Evolutionary conservation across 148 eudicot genomes (phyloP).

Genomic region (Cornus kousa): DNA sequence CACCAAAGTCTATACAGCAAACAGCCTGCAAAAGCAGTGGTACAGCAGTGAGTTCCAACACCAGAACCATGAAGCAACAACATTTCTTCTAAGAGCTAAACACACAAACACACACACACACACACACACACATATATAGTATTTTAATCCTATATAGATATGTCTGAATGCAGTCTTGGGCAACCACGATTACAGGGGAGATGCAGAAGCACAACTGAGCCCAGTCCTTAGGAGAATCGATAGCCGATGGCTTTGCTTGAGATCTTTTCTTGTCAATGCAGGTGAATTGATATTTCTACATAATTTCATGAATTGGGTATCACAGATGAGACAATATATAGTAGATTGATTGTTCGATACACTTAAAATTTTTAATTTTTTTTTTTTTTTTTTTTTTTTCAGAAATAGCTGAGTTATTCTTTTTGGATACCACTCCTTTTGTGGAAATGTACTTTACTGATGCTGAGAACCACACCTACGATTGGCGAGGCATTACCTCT

Average conservation of each 20-base stretch:
- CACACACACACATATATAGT: too few relatives aligned
- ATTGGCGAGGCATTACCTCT: neutral
- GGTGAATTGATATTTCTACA: slow-evolving; percentile 1
- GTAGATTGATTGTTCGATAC: too few relatives aligned
- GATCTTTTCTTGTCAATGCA: slow-evolving; percentile 16
- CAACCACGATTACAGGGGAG: slow-evolving; percentile 20
- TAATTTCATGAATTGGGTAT: too few relatives aligned
- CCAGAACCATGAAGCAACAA: too few relatives aligned
- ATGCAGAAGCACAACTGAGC: slow-evolving; percentile 17
- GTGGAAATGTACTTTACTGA: neutral
- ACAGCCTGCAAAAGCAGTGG: slow-evolving; percentile 10
- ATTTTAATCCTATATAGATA: neutral
- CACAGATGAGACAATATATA: too few relatives aligned
- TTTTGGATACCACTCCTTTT: slow-evolving; percentile 5
- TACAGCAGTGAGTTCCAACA: neutral
- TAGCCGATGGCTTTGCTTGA: slow-evolving; percentile 21
- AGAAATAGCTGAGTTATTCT: neutral
- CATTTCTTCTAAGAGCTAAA: too few relatives aligned
- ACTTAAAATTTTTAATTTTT: neutral
- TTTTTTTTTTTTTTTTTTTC: neutral
- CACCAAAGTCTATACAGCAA: neutral
- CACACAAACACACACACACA: too few relatives aligned
- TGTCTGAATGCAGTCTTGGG: slow-evolving; percentile 17
- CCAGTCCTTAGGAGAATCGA: slow-evolving; percentile 7
- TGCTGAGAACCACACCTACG: neutral